Evolutionary conservation across 257 asterid species (phyloP), one percentile per base, ranked within the genome.

Genomic region (Scutellaria barbata): DNA sequence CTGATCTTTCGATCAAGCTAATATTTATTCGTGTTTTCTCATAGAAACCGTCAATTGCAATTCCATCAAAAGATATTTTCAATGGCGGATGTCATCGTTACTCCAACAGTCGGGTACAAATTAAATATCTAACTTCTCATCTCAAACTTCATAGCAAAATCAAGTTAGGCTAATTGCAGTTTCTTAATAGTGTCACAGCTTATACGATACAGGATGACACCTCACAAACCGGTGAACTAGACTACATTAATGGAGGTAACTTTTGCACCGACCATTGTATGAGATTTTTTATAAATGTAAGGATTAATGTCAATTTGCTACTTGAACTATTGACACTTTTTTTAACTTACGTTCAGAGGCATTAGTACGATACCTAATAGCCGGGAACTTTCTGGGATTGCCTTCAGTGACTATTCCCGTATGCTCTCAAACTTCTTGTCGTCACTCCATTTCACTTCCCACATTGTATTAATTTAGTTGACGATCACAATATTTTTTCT

Each of bases 161-260:
- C 35, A 30, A 30, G 35, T 30, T 51, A 5, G 18, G 7, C 10
- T 57, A 57, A 22, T 12, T 11, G 45, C 17, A 30, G 12, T 41
- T 60, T 62, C 8, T 18, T 33, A 53, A 63, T 73, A 93, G 98
- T 42, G 95, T 90, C 58, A 93, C 98, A 1, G 96, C 98, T 0
- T 93, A 93, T 78, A 13, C 76, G 8, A 86, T 93, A 71, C 43
- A 71, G 70, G 86, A 90, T 0, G 96, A 93, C 50, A 81, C 85
- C 33, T 5, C 71, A 58, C 51, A 88, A 68, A 89, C 98, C 0
- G 97, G 98, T 59, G 98, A 93, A 79, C 87, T 90, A 11, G 98
- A 93, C 86, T 93, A 93, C 77, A 77, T 93, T 68, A 90, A 93
- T 72, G 98, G 97, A 90, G 98, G 98, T 93, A 87, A 30, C 35